phyloP scores from a whole-genome alignment of 257 asterid genomes.

The Nicotiana attenuata region DNA sequence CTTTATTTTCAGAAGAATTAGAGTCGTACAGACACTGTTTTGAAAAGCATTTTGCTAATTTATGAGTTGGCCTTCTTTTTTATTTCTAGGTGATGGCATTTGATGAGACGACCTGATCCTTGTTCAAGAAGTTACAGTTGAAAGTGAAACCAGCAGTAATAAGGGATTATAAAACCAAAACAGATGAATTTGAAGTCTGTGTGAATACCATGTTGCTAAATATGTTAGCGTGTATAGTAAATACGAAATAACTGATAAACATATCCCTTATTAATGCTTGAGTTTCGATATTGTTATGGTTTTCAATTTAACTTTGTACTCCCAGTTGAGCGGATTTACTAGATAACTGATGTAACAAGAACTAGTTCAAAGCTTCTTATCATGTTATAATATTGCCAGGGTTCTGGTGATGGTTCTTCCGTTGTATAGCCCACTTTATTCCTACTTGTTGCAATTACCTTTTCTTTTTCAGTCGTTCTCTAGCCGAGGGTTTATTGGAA shows the following conservation, averaged over 20 bases:
- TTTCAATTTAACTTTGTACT: neutral
- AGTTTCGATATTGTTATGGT: slow-evolving; percentile 1
- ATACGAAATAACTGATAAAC: neutral
- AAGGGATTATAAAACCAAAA: neutral
- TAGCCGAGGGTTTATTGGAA: too few species aligned
- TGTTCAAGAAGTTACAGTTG: neutral
- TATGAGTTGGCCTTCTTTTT: neutral
- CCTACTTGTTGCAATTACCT: too few species aligned
- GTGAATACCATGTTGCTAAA: slow-evolving; percentile 6
- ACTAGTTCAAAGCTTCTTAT: neutral
- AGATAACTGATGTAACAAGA: neutral
- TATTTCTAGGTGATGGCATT: slow-evolving; percentile 15
- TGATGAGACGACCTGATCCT: slow-evolving; percentile 12
- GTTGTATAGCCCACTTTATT: neutral
- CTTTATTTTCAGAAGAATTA: neutral
- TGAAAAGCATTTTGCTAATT: neutral
- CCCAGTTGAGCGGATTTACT: slow-evolving; percentile 1
- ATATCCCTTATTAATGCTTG: neutral
- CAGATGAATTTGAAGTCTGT: slow-evolving; percentile 5
- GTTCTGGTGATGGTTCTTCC: neutral
- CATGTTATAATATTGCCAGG: neutral
- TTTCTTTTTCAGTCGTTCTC: too few species aligned
- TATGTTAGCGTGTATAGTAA: neutral
- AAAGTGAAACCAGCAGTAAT: slow-evolving; percentile 1
- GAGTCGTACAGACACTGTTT: neutral